phyloP scores from a whole-genome alignment of 148 eudicot genomes.

The Vaccinium macrocarpon region DNA sequence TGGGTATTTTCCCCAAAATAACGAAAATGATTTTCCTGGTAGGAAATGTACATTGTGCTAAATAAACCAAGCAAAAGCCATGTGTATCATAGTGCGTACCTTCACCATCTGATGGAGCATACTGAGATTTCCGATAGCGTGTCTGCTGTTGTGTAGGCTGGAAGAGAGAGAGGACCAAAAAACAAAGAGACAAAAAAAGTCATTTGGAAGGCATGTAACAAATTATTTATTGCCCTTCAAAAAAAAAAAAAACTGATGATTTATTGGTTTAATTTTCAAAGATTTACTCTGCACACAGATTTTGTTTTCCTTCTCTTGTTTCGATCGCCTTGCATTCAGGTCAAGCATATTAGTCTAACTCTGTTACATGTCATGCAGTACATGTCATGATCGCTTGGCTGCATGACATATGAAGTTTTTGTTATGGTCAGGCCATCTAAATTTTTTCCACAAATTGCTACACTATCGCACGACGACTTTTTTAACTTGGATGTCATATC shows the following conservation, averaged over 20 bases:
- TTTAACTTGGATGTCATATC: not conserved
- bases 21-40: too few species aligned
- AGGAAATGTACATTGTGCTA: not conserved
- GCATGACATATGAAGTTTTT: not conserved
- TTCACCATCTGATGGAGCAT: conserved; percentile 87
- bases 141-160: conserved; percentile 90
- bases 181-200: not conserved
- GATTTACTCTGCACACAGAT: not conserved
- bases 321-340: not conserved
- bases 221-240: not conserved
- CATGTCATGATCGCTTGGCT: not conserved
- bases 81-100: conserved; percentile 32
- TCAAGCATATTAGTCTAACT: not conserved
- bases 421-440: not conserved
- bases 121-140: conserved; percentile 84
- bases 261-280: not conserved
- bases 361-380: too few species aligned
- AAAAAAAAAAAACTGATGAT: not conserved
- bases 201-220: not conserved
- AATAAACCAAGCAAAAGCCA: not conserved
- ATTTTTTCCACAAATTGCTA: not conserved
- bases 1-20: not conserved
- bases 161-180: conserved; percentile 13
- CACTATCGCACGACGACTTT: not conserved
- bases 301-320: not conserved